A percentile compares a stretch with the other conserved stretches of the same genome.
These are phyloP conservation scores for Pittosporum tobira DNA, from an alignment of 129 eudicot genomes.

Conservation along the genomic window DNA sequence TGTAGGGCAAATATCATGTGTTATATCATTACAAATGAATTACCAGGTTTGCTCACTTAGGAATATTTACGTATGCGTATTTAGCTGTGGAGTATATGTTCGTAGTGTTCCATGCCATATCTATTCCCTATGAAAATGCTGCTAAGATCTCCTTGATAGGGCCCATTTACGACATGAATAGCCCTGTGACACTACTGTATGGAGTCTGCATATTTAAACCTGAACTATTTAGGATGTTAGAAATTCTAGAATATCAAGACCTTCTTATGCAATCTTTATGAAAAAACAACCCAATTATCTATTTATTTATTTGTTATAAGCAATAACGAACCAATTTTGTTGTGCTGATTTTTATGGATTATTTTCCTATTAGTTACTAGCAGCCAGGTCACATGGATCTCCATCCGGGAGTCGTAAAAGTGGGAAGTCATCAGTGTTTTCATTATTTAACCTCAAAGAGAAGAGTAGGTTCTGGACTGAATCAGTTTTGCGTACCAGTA, in stretches of 20 bases:
- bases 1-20: no score
- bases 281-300: no score
- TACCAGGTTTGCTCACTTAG: no score
- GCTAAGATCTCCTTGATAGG: background rate
- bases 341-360: background rate
- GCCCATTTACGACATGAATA: background rate
- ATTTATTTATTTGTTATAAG: no score
- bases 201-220: background rate
- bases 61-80: background rate
- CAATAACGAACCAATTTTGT: no score
- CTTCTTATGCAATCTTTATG: background rate
- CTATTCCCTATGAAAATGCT: background rate
- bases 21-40: no score
- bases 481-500: constrained; percentile 79
- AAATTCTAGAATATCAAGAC: background rate
- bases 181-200: background rate
- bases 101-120: constrained; percentile 6
- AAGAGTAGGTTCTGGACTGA: constrained; percentile 95
- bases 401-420: constrained; percentile 40
- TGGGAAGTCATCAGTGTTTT: constrained; percentile 72
- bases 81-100: background rate
- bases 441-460: constrained; percentile 86
- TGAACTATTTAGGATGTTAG: constrained; percentile 5
- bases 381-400: constrained; percentile 48
- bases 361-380: constrained; percentile 36